phyloP scores from a whole-genome alignment of 352 stramenopile genomes.

The Phytophthora cactorum region DNA sequence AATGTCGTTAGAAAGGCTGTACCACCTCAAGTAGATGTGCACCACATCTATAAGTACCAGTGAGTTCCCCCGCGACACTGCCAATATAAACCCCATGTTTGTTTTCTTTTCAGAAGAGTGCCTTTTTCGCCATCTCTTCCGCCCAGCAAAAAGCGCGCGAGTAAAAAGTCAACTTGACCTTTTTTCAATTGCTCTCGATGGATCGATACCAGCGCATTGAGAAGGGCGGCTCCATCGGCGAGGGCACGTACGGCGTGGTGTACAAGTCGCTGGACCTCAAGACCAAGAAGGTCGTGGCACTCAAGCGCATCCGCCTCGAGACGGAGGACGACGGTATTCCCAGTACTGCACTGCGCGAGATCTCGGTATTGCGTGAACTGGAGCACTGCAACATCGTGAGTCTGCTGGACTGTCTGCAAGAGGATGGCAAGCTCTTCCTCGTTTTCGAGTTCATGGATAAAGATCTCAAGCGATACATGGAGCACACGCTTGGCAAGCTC shows the following conservation, averaged over 20 bases:
- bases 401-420: constrained; percentile 95
- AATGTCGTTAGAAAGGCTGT: constrained; percentile 19
- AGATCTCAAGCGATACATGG: constrained; percentile 97
- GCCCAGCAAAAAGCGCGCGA: constrained; percentile 31
- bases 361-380: constrained; percentile 97
- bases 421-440: constrained; percentile 96
- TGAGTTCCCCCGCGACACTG: not conserved
- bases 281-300: constrained; percentile 92
- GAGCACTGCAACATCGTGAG: constrained; percentile 99
- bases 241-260: constrained; percentile 97
- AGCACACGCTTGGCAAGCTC: constrained; percentile 80
- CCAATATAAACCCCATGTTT: not conserved
- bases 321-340: constrained; percentile 99
- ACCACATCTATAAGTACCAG: no score
- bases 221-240: constrained; percentile 92
- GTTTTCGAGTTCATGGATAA: constrained; percentile 99
- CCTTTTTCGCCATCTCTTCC: not conserved
- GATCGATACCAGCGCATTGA: constrained; percentile 94
- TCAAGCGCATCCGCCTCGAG: constrained; percentile 98
- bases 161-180: constrained; percentile 3
- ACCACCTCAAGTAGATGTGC: no score
- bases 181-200: constrained; percentile 43
- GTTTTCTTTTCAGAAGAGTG: not conserved
- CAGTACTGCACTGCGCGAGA: constrained; percentile 98
- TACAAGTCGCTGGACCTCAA: constrained; percentile 96